Evolutionary conservation across 306 rosid species (phyloP), one percentile per base, ranked within the genome.

Genomic region (Dryas octopetala): DNA sequence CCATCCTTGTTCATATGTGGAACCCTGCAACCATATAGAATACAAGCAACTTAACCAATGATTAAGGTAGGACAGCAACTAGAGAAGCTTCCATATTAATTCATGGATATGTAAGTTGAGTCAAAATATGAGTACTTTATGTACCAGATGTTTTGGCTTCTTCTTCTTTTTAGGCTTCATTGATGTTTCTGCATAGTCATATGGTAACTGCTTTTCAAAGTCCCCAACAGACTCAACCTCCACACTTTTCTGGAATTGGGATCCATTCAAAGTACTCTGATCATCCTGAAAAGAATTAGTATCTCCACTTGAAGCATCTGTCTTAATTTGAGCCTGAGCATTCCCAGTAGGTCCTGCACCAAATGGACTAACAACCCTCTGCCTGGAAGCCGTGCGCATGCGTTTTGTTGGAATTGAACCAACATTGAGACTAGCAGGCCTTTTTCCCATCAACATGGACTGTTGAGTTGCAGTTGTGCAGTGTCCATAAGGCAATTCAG

Each of bases 301-400:
- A 83, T 96, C 99, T 54, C 99, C 99, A 73, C 99, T 96, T 26
- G 98, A 96, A 86, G 97, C 99, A 79, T 96, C 99, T 59, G 93
- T 84, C 87, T 88, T 96, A 68, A 82, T 84, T 83, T 82, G 96
- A 83, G 87, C 81, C 76, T 89, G 94, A 57, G 73, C 46, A 73
- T 82, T 80, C 80, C 89, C 93, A 76, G 85, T 54, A 82, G 82
- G 83, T 71, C 89, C 80, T 66, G 69, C 79, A 74, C 91, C 53
- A 77, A 86, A 90, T 76, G 97, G 97, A 90, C 92, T 88, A 55
- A 83, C 68, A 80, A 90, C 88, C 88, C 99, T 92, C 77, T 90
- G 99, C 82, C 99, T 87, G 63, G 94, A 60, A 59, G 96, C 97
- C 71, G 98, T 96, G 50, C 99, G 99, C 83, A 82, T 62, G 51